A percentile compares a stretch with the other conserved stretches of the same genome.
These are phyloP conservation scores for Penicillium verhagenii DNA, from an alignment of 495 filamentous ascomycete species.

Conservation along the genomic window DNA sequence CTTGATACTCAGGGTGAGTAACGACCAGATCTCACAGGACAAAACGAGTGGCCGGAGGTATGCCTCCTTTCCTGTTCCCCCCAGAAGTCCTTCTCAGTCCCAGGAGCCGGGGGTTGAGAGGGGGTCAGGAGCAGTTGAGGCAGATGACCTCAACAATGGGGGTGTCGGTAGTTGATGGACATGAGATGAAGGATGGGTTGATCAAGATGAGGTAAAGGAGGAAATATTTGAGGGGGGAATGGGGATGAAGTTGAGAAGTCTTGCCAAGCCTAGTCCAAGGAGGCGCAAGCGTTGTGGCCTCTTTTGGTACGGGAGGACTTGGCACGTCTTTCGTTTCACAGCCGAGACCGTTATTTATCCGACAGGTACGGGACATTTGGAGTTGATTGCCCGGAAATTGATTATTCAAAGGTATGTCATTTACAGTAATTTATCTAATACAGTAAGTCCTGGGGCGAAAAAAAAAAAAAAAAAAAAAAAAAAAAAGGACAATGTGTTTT, in stretches of 20 bases:
- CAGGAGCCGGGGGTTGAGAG: conserved; percentile 15
- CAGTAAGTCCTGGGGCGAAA: background rate
- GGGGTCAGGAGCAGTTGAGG: conserved; percentile 31
- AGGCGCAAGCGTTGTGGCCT: conserved; percentile 38
- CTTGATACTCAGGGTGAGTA: background rate
- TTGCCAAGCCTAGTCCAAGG: conserved; percentile 47
- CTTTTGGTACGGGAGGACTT: background rate
- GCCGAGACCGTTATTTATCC: conserved; percentile 23
- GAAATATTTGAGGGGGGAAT: conserved; percentile 28
- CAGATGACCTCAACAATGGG: conserved; percentile 32
- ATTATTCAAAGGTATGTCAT: background rate
- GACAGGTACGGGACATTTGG: background rate
- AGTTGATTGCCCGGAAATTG: background rate
- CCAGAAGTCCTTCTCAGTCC: conserved; percentile 37
- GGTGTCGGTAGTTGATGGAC: conserved; percentile 23
- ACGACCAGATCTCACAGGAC: conserved; percentile 16
- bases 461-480: no score
- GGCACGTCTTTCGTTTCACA: conserved; percentile 17
- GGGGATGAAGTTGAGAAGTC: conserved; percentile 34
- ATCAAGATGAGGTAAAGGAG: conserved; percentile 13
- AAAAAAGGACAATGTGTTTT: no score
- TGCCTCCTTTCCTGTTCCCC: conserved; percentile 44
- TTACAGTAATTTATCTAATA: background rate
- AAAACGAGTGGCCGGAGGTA: conserved; percentile 53
- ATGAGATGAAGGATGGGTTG: conserved; percentile 13